Percentiles rank a stretch among this genome's conserved stretches.
Conservation (phyloP, 768 basidiomycete species). For the Kwoniella europaea region DNA sequence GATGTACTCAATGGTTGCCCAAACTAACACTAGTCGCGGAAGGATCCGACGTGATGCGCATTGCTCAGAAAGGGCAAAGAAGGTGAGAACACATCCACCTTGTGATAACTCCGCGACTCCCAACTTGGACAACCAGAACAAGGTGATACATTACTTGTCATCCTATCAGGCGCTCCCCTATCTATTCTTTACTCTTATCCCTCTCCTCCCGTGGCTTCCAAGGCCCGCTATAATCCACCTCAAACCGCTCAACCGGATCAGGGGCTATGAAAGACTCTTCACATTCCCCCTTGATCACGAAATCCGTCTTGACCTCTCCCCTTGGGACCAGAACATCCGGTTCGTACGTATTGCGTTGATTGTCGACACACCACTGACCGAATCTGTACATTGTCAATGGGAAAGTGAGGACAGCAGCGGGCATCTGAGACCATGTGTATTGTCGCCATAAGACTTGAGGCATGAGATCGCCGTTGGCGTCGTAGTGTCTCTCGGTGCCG, state of each 20-base stretch:
- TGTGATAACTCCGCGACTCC: not conserved
- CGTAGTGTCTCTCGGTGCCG: not conserved
- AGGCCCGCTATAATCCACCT: not conserved
- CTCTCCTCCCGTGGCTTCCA: not conserved
- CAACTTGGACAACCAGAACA: not conserved
- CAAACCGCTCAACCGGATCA: not conserved
- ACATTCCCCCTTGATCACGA: constrained; percentile 1
- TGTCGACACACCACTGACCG: not conserved
- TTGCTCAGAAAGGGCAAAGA: not conserved
- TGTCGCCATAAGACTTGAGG: not conserved
- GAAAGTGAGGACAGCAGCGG: not conserved
- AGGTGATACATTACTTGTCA: not conserved
- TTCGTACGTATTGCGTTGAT: not conserved
- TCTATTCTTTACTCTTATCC: not conserved
- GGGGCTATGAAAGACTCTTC: not conserved
- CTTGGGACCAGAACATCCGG: not conserved
- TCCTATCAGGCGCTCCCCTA: not conserved
- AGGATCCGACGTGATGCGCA: not conserved
- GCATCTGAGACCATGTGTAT: not conserved
- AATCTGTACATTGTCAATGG: not conserved
- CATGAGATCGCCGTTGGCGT: not conserved
- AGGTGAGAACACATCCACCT: not conserved
- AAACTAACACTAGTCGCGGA: no score
- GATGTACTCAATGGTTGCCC: no score
- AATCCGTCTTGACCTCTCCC: not conserved